A percentile compares a stretch with the other conserved stretches of the same genome.
Conservation (phyloP, 75 land plant genomes). For the Isoetes taiwanensis region DNA sequence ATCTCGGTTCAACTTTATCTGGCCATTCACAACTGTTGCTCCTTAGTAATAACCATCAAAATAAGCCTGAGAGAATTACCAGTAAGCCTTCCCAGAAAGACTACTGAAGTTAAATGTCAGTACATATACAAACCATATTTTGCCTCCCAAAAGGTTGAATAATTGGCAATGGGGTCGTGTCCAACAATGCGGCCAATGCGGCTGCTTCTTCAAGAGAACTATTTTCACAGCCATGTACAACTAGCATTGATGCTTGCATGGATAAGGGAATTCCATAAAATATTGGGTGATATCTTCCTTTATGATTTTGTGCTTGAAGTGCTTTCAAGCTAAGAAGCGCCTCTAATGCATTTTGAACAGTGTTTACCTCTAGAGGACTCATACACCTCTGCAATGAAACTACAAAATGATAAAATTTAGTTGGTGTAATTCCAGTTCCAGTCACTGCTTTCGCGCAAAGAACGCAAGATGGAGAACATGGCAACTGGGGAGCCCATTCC, state of each 20-base stretch:
- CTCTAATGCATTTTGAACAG: slow-evolving; percentile 49
- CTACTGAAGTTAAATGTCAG: background rate
- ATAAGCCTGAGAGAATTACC: slow-evolving; percentile 13
- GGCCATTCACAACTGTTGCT: slow-evolving; percentile 8
- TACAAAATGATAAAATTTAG: slow-evolving; percentile 7
- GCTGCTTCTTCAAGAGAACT: slow-evolving; percentile 64
- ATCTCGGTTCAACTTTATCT: slow-evolving; percentile 13
- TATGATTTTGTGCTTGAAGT: slow-evolving; percentile 17
- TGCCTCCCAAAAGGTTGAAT: slow-evolving; percentile 57
- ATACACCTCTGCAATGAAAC: slow-evolving; percentile 56
- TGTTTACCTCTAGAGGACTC: slow-evolving; percentile 48
- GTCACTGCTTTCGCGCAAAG: background rate
- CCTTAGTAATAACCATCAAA: slow-evolving; percentile 27
- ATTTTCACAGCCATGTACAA: slow-evolving; percentile 42
- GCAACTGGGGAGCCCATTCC: too few species aligned
- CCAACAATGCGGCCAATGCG: slow-evolving; percentile 54
- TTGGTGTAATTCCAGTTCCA: background rate
- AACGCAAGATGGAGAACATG: background rate
- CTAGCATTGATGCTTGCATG: slow-evolving; percentile 68
- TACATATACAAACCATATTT: slow-evolving; percentile 21
- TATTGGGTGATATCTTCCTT: slow-evolving; percentile 53
- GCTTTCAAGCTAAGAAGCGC: slow-evolving; percentile 26
- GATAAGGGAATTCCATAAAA: slow-evolving; percentile 66
- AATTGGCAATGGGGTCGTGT: slow-evolving; percentile 56
- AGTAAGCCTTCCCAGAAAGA: background rate